A percentile compares a stretch with the other conserved stretches of the same genome.
phyloP scores from a whole-genome alignment of 805 yeast species.

The Grigorovia jiainica region DNA sequence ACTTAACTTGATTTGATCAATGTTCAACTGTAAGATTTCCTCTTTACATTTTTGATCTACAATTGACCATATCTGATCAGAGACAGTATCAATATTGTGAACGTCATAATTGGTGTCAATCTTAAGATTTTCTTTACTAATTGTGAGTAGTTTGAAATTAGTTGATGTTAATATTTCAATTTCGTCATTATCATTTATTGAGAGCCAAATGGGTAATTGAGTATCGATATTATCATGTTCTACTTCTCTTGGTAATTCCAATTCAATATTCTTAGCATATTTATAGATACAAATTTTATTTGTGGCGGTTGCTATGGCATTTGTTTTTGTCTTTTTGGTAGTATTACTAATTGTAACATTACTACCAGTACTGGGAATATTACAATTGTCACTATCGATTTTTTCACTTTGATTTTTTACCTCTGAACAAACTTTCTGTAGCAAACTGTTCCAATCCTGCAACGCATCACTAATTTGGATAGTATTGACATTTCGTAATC shows the following conservation, averaged over 20 bases:
- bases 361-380: too few species aligned
- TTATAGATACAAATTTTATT: too few species aligned
- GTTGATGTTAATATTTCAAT: neutral
- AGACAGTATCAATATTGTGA: neutral
- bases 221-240: neutral
- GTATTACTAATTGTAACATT: too few species aligned
- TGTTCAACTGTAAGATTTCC: neutral
- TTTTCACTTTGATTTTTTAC: too few species aligned
- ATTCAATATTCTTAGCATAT: neutral
- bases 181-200: neutral
- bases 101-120: neutral
- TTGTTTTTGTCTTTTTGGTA: neutral
- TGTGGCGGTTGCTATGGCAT: neutral
- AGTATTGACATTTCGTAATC: too few species aligned
- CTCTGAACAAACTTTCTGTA: too few species aligned
- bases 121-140: neutral
- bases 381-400: too few species aligned
- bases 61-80: neutral
- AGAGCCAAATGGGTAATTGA: neutral
- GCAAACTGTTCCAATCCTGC: too few species aligned
- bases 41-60: neutral
- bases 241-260: neutral
- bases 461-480: too few species aligned
- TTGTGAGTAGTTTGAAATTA: neutral
- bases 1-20: neutral